phyloP scores from a whole-genome alignment of 2,329 filamentous ascomycete genomes.

The Dothideomycetidae sp. region DNA sequence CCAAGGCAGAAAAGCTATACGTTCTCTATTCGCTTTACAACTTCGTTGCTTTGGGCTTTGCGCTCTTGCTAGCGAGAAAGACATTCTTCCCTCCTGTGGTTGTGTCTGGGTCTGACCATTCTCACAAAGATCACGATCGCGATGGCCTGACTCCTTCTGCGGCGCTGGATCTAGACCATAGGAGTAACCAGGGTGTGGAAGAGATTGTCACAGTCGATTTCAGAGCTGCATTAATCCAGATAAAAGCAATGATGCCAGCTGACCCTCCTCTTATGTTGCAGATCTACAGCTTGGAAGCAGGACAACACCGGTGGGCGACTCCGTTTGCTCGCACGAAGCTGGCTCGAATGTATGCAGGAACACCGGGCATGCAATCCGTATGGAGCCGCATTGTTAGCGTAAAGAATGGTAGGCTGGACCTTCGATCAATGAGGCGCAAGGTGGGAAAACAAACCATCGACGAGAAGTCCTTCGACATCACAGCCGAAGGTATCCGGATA shows the following conservation, averaged over 20 bases:
- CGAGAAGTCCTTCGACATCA: conserved; percentile 72
- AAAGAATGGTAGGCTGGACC: conserved; percentile 65
- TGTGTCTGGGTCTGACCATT: conserved; percentile 2
- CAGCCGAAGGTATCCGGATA: conserved; percentile 70
- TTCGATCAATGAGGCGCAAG: conserved; percentile 63
- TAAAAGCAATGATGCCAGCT: conserved; percentile 77
- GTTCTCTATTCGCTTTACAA: conserved; percentile 86
- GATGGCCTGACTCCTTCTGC: conserved; percentile 7
- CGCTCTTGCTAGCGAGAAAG: conserved; percentile 51
- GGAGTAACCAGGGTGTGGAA: conserved; percentile 8
- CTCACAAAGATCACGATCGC: conserved; percentile 4
- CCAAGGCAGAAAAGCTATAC: conserved; percentile 62
- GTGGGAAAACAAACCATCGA: conserved; percentile 42
- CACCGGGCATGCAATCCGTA: conserved; percentile 64
- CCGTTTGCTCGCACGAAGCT: conserved; percentile 69
- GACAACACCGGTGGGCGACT: conserved; percentile 72
- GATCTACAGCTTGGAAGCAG: conserved; percentile 66
- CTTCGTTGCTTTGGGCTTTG: conserved; percentile 79
- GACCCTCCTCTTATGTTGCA: conserved; percentile 90
- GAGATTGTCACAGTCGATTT: conserved; percentile 75
- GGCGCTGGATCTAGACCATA: not conserved
- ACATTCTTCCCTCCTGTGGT: conserved; percentile 24
- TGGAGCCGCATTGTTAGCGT: conserved; percentile 82
- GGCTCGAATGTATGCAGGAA: conserved; percentile 72
- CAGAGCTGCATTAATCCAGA: conserved; percentile 65